These are phyloP conservation scores for Galeopsis tetrahit DNA, from an alignment of 257 asterid species.

Conservation along the genomic window DNA sequence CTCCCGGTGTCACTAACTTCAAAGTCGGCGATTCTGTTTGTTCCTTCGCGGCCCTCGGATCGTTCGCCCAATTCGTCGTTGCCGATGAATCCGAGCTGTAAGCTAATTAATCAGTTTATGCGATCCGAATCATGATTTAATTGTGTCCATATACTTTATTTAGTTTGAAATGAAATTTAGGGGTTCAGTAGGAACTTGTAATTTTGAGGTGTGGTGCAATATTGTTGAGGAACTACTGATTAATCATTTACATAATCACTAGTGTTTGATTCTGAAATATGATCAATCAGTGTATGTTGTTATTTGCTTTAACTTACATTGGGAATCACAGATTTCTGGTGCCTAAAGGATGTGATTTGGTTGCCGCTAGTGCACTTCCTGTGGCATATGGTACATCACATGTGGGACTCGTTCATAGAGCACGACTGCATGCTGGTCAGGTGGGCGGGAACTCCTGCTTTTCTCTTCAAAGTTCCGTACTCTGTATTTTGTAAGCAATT, in stretches of 20 bases:
- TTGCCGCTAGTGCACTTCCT: constrained; percentile 86
- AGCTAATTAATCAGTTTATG: constrained; percentile 26
- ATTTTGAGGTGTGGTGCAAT: not conserved
- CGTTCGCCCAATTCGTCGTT: constrained; percentile 83
- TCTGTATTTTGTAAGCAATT: not conserved
- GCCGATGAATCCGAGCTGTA: constrained; percentile 79
- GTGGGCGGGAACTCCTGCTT: constrained; percentile 36
- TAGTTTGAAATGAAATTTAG: not conserved
- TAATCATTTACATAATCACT: not conserved
- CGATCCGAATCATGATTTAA: not conserved
- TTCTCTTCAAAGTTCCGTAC: not conserved
- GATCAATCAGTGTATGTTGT: not conserved
- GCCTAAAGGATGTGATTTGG: constrained; percentile 88
- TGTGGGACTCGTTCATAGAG: constrained; percentile 90
- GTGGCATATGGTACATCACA: constrained; percentile 98
- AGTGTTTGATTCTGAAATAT: not conserved
- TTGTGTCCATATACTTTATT: not conserved
- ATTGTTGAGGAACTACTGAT: not conserved
- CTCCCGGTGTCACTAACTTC: constrained; percentile 71
- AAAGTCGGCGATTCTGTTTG: constrained; percentile 80
- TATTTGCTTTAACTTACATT: constrained; percentile 24
- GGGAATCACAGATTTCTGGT: constrained; percentile 60
- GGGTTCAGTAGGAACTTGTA: not conserved
- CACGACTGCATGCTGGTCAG: constrained; percentile 67
- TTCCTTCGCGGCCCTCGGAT: constrained; percentile 73